Conservation (phyloP, 306 rosid genomes). For the Crotalaria pallida region DNA sequence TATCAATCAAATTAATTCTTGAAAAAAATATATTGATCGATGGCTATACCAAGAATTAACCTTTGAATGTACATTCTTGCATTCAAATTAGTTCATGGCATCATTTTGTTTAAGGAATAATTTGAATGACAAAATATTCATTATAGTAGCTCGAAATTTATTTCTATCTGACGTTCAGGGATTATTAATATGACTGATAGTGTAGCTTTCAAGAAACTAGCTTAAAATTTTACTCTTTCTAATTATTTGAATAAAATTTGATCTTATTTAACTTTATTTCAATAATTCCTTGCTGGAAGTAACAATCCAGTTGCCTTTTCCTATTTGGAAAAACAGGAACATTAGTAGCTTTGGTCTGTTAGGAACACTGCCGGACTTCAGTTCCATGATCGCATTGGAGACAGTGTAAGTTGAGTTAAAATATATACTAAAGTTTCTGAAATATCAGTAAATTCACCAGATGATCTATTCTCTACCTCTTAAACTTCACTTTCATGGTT, state of each 20-base stretch:
- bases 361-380: conserved; percentile 26
- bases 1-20: too few species aligned
- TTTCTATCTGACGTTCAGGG: too few species aligned
- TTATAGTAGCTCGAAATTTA: too few species aligned
- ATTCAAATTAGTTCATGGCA: too few species aligned
- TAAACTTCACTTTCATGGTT: neutral
- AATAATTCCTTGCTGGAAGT: neutral
- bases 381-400: conserved; percentile 32
- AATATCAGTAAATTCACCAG: neutral
- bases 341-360: conserved; percentile 26
- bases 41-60: too few species aligned
- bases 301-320: neutral
- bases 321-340: conserved; percentile 14
- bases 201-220: too few species aligned
- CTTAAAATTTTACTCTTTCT: too few species aligned
- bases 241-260: neutral
- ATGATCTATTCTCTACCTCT: neutral
- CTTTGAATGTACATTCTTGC: too few species aligned
- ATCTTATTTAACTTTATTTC: neutral
- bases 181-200: too few species aligned
- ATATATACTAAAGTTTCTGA: neutral
- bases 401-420: conserved; percentile 20
- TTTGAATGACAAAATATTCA: too few species aligned
- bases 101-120: too few species aligned
- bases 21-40: too few species aligned